Evolutionary conservation across 768 basidiomycete species (phyloP).

Genomic region (Mycena chlorophos): DNA sequence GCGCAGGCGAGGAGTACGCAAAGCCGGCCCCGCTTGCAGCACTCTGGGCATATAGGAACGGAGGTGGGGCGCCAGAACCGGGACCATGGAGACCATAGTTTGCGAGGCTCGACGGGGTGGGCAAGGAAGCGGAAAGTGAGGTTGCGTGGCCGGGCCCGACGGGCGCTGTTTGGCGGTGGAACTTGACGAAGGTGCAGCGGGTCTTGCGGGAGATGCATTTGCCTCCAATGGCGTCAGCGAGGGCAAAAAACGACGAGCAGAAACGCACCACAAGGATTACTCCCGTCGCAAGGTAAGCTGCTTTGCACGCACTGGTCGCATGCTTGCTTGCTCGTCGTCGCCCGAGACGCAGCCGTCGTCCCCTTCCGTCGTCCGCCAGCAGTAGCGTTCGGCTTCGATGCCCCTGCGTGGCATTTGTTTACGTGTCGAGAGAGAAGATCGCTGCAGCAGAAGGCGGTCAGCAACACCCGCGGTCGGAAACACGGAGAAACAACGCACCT

Average conservation of each 20-base stretch:
- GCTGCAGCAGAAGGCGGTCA: slow-evolving; percentile 36
- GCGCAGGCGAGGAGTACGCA: background rate
- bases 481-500: slow-evolving; percentile 47
- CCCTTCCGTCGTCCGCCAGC: slow-evolving; percentile 62
- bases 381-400: slow-evolving; percentile 34
- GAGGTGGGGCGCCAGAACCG: background rate
- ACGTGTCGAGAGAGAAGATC: slow-evolving; percentile 84
- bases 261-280: slow-evolving; percentile 72
- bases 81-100: background rate
- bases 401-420: slow-evolving; percentile 84
- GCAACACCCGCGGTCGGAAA: slow-evolving; percentile 5
- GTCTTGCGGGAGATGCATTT: slow-evolving; percentile 73
- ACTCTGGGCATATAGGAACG: slow-evolving; percentile 19
- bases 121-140: slow-evolving; percentile 28
- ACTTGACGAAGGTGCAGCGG: slow-evolving; percentile 80
- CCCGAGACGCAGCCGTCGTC: slow-evolving; percentile 63
- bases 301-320: slow-evolving; percentile 84
- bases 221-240: slow-evolving; percentile 38
- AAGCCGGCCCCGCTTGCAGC: background rate
- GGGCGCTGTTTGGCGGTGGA: slow-evolving; percentile 79
- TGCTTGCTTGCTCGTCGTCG: slow-evolving; percentile 78
- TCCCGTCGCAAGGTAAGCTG: slow-evolving; percentile 75
- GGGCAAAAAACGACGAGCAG: slow-evolving; percentile 9
- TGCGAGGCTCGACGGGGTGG: background rate
- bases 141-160: slow-evolving; percentile 67